A percentile compares a stretch with the other conserved stretches of the same genome.
Evolutionary conservation across 257 asterid species (phyloP).

Genomic region (Apocynum venetum): DNA sequence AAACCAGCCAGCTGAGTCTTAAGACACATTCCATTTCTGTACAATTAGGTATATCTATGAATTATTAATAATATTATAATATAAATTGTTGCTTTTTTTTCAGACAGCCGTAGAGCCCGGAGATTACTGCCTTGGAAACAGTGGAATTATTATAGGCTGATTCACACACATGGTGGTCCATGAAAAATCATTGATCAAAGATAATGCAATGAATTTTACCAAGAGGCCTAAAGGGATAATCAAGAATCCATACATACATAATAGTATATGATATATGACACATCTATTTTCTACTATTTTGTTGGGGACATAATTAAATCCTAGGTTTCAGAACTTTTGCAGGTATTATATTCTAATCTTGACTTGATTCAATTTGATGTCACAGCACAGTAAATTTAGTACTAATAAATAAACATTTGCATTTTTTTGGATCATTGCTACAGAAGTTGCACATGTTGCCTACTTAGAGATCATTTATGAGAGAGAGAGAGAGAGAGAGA

Average conservation of each 20-base stretch:
- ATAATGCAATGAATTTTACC: background rate
- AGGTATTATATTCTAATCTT: background rate
- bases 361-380: background rate
- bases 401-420: background rate
- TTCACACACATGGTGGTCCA: background rate
- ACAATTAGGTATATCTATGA: background rate
- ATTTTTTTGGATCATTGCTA: slow-evolving; percentile 9
- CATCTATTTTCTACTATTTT: background rate
- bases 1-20: background rate
- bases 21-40: background rate
- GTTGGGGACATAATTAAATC: background rate
- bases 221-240: background rate
- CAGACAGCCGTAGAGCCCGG: background rate
- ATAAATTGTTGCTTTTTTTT: background rate
- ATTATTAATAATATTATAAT: background rate
- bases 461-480: background rate
- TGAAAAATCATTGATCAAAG: background rate
- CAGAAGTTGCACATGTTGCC: slow-evolving; percentile 19
- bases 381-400: background rate
- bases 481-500: background rate
- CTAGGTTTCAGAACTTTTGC: background rate
- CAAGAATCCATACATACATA: too few relatives aligned
- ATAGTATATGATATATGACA: too few relatives aligned
- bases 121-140: background rate
- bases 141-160: background rate